Conservation (phyloP, 1,284 basidiomycete genomes). For the Somion occarium region DNA sequence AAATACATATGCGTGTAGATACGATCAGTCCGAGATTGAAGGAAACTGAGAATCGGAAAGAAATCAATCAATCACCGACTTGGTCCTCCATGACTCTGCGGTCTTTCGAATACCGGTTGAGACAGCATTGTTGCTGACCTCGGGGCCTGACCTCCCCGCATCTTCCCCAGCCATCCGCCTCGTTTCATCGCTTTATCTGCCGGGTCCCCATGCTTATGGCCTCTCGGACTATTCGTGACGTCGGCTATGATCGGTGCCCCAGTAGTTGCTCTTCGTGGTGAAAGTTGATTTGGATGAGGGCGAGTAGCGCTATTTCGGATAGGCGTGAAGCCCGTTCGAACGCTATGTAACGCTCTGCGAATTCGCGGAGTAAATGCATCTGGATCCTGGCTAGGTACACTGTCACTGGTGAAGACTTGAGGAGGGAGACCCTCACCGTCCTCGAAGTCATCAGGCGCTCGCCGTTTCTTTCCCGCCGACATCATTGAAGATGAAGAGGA, state of each 20-base stretch:
- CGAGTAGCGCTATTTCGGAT: constrained; percentile 44
- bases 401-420: constrained; percentile 55
- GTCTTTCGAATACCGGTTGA: constrained; percentile 15
- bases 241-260: constrained; percentile 44
- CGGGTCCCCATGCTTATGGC: constrained; percentile 19
- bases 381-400: constrained; percentile 25
- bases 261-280: constrained; percentile 22
- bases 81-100: constrained; percentile 13
- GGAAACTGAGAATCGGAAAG: background rate
- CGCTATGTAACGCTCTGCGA: constrained; percentile 48
- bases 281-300: constrained; percentile 28
- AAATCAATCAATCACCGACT: background rate
- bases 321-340: constrained; percentile 69
- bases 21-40: background rate
- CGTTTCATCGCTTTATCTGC: constrained; percentile 19
- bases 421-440: constrained; percentile 46
- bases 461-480: constrained; percentile 57
- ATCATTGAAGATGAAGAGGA: constrained; percentile 20
- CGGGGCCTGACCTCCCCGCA: constrained; percentile 18
- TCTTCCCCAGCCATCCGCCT: constrained; percentile 30
- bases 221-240: constrained; percentile 61
- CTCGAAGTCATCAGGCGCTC: constrained; percentile 70
- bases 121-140: constrained; percentile 11
- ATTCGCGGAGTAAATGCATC: constrained; percentile 46
- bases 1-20: constrained; percentile 13